A percentile compares a stretch with the other conserved stretches of the same genome.
Evolutionary conservation across 2,329 filamentous ascomycete genomes (phyloP).

Genomic region (Calonectria crousiana): DNA sequence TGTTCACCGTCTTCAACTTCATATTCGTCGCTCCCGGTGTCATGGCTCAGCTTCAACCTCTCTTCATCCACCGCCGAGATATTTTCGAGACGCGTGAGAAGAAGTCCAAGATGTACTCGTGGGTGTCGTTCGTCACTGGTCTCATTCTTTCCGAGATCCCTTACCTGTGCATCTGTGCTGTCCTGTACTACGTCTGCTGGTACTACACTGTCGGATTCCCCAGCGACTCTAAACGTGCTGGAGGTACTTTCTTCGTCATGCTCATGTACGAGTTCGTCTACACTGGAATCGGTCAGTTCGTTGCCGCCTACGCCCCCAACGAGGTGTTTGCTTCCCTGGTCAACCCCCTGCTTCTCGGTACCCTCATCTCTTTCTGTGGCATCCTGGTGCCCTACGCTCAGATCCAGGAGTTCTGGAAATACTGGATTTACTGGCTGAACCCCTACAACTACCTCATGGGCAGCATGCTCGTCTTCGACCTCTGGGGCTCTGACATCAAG

Average conservation of each 20-base stretch:
- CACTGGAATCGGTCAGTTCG: conserved; percentile 71
- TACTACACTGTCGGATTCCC: conserved; percentile 70
- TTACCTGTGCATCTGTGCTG: conserved; percentile 57
- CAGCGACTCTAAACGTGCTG: conserved; percentile 56
- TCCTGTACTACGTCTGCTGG: conserved; percentile 66
- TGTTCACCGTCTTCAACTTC: conserved; percentile 74
- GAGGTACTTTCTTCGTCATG: conserved; percentile 66
- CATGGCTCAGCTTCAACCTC: conserved; percentile 69
- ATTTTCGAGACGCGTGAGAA: conserved; percentile 71
- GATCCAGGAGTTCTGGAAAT: conserved; percentile 75
- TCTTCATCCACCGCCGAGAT: conserved; percentile 68
- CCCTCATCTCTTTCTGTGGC: conserved; percentile 79
- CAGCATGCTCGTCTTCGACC: conserved; percentile 63
- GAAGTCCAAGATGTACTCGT: conserved; percentile 72
- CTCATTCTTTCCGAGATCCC: conserved; percentile 63
- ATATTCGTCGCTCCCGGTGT: conserved; percentile 72
- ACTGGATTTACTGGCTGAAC: conserved; percentile 73
- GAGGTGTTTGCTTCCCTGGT: conserved; percentile 69
- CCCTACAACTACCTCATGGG: conserved; percentile 74
- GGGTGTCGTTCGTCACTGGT: conserved; percentile 69
- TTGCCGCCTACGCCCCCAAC: conserved; percentile 73
- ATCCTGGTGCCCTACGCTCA: conserved; percentile 76
- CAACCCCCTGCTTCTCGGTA: conserved; percentile 67
- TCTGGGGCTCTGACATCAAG: conserved; percentile 60
- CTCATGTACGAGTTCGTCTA: conserved; percentile 72